These are phyloP conservation scores for Aspergillus conjunctus DNA, from an alignment of 495 filamentous ascomycete genomes.

Conservation along the genomic window DNA sequence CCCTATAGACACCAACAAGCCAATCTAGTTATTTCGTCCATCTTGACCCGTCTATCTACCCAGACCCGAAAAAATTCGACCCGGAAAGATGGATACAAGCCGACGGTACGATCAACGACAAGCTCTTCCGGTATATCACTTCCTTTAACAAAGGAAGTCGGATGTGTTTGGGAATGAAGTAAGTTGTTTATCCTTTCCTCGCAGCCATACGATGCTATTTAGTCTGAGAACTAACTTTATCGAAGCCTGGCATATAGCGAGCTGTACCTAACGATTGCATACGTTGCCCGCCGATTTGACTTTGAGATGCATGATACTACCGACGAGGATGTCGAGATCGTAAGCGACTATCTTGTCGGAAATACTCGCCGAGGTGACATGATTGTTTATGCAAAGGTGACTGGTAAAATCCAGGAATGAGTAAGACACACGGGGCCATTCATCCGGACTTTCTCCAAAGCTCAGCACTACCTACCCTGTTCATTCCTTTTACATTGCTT, in stretches of 20 bases:
- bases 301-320: slow-evolving; percentile 4
- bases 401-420: background rate
- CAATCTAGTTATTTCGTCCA: slow-evolving; percentile 43
- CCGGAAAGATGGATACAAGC: slow-evolving; percentile 46
- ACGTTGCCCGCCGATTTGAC: slow-evolving; percentile 4
- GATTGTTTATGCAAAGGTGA: slow-evolving; percentile 4
- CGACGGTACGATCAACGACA: slow-evolving; percentile 15
- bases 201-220: background rate
- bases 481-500: background rate
- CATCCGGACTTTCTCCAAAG: background rate
- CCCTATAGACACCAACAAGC: slow-evolving; percentile 41
- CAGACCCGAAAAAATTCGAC: slow-evolving; percentile 39
- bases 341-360: background rate
- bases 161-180: slow-evolving; percentile 34
- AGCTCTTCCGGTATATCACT: slow-evolving; percentile 30
- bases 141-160: slow-evolving; percentile 35
- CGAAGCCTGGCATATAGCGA: slow-evolving; percentile 13
- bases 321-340: background rate
- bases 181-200: slow-evolving; percentile 2
- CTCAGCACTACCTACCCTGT: background rate
- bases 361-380: background rate
- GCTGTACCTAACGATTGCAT: slow-evolving; percentile 8
- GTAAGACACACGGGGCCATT: background rate
- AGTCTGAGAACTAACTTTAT: background rate
- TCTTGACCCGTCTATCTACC: slow-evolving; percentile 44